phyloP scores from a whole-genome alignment of 192 early-diverging fungal genomes.

The Lobosporangium transversale region DNA sequence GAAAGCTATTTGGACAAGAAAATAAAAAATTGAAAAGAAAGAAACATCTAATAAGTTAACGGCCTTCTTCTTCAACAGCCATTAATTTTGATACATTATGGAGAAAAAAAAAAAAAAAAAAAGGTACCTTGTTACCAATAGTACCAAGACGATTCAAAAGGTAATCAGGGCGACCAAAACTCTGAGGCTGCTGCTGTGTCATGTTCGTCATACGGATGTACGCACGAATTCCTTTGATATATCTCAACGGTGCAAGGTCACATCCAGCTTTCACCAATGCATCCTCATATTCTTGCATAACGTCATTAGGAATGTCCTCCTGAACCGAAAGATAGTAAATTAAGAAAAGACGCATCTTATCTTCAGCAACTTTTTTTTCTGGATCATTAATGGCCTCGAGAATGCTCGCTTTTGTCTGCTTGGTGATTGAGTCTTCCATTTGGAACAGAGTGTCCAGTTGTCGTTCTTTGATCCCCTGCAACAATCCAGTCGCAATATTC shows the following conservation, averaged over 20 bases:
- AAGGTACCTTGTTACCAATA: constrained; percentile 80
- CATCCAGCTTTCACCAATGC: constrained; percentile 81
- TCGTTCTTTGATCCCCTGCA: constrained; percentile 90
- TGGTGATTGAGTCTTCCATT: constrained; percentile 88
- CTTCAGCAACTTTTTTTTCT: constrained; percentile 81
- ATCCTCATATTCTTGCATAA: constrained; percentile 85
- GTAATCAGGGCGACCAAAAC: constrained; percentile 62
- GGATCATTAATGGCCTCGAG: constrained; percentile 86
- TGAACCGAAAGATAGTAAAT: constrained; percentile 85
- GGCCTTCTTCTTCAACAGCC: too few species aligned
- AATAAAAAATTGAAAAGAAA: background rate
- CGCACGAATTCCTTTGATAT: constrained; percentile 80
- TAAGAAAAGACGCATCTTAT: constrained; percentile 92
- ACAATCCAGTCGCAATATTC: constrained; percentile 92
- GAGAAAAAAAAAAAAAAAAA: too few species aligned
- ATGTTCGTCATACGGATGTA: constrained; percentile 70
- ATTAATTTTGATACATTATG: too few species aligned
- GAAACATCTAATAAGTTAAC: background rate
- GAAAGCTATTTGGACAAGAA: constrained; percentile 58
- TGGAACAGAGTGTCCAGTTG: constrained; percentile 95
- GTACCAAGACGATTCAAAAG: constrained; percentile 71
- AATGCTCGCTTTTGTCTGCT: constrained; percentile 80
- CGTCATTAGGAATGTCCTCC: constrained; percentile 79
- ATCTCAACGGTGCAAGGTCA: constrained; percentile 77
- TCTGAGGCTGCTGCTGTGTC: constrained; percentile 53